Base-by-base conservation (phyloP, 345 rosid species). In the Lumnitzera littorea region DNA sequence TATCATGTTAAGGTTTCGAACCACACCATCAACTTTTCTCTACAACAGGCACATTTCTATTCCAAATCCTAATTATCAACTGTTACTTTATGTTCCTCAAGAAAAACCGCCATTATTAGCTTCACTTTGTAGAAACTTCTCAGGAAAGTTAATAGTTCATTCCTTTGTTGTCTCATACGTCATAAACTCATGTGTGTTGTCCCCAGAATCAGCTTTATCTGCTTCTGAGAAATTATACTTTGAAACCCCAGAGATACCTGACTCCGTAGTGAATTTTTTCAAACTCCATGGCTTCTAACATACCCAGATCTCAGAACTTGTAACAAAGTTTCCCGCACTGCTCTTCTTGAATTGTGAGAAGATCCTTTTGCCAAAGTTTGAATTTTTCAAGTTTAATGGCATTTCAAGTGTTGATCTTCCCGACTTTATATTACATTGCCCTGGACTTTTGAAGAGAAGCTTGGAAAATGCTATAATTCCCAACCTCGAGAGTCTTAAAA, bases 91-190 rank as follows among this genome's bases (percentile, higher is more conserved):
- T 36, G 1, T 36, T 36, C 43, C 5, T 36, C 43, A 5, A 2
- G 43, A 8, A 5, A 36, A 4, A 36, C 43, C 43, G 5, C 36
- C 36, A 36, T 36, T 36, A 1, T 2, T 8, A 36, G 1, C 10
- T 3, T 36, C 10, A 36, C 43, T 36, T 4, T 2, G 43, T 36
- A 36, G 43, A 8, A 36, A 8, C 43, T 36, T 36, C 43, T 36
- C 43, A 3, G 8, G 43, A 8, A 36, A 36, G 43, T 36, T 9
- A 36, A 36, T 49, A 29, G 61, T 20, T 27, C n/a, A 20, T 3
- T 62, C 76, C 0, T 73, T 78, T 51, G 51, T 76, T 20, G 69
- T 73, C 13, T 80, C 78, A 2, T 78, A 76, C 72, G 80, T 76
- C 59, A 58, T 71, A 0, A 58, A 71, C 12, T 46, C 56, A 27